phyloP scores from a whole-genome alignment of 345 rosid genomes.

The Populus nigra region DNA sequence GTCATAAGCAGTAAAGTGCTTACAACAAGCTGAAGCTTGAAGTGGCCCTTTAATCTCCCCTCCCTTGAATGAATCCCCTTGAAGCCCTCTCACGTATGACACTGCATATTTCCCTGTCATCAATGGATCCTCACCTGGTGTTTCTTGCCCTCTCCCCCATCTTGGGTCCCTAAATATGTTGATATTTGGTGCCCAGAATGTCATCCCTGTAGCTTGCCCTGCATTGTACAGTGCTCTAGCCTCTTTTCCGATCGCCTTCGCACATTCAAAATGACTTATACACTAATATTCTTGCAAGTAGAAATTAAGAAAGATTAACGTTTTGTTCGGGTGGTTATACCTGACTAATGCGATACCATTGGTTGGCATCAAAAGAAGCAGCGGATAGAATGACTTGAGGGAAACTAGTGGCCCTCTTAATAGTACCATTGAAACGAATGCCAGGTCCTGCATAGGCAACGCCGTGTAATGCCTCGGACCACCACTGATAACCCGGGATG shows the following conservation, averaged over 20 bases:
- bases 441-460: constrained; percentile 70
- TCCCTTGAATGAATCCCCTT: constrained; percentile 30
- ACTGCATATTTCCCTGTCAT: constrained; percentile 27
- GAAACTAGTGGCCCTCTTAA: constrained; percentile 74
- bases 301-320: not conserved
- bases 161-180: constrained; percentile 37
- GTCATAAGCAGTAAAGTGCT: constrained; percentile 36
- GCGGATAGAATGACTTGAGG: constrained; percentile 84
- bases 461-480: constrained; percentile 94
- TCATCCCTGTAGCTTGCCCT: constrained; percentile 32
- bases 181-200: constrained; percentile 35
- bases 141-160: constrained; percentile 38
- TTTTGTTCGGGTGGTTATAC: constrained; percentile 19
- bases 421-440: constrained; percentile 49
- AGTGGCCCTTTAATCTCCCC: constrained; percentile 29
- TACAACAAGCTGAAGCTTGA: constrained; percentile 37
- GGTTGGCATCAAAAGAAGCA: constrained; percentile 65
- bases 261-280: not conserved
- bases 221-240: constrained; percentile 31
- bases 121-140: constrained; percentile 33
- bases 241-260: constrained; percentile 29
- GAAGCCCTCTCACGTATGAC: constrained; percentile 32
- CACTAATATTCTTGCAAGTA: not conserved
- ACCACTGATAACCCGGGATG: constrained; percentile 79
- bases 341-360: constrained; percentile 88